Percentiles rank a stretch among this genome's conserved stretches.
Evolutionary conservation across 345 rosid species (phyloP).

Genomic region (Hypericum androsaemum): DNA sequence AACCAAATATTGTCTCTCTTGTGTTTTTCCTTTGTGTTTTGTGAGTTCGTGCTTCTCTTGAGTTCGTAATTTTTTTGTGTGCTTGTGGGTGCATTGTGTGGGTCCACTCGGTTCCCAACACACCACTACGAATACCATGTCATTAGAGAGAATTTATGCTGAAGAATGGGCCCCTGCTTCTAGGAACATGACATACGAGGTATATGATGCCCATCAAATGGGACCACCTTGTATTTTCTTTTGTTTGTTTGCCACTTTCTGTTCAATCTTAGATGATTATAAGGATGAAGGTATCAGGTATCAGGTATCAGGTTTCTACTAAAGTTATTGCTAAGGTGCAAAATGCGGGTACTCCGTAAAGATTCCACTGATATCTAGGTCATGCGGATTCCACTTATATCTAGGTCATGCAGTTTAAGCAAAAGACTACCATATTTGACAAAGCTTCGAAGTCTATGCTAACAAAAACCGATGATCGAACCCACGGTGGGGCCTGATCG

Average conservation of each 20-base stretch:
- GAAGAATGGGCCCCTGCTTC: slow-evolving; percentile 97
- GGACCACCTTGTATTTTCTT: too few species aligned
- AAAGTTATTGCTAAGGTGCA: not conserved
- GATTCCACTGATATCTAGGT: slow-evolving; percentile 8
- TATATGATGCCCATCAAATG: slow-evolving; percentile 17
- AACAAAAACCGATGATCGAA: slow-evolving; percentile 65
- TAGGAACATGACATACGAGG: slow-evolving; percentile 90
- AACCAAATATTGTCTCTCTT: too few species aligned
- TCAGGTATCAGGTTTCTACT: too few species aligned
- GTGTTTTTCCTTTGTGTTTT: too few species aligned
- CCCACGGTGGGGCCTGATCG: slow-evolving; percentile 82
- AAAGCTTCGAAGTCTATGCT: slow-evolving; percentile 39
- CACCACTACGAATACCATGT: slow-evolving; percentile 48
- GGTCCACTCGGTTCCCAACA: too few species aligned
- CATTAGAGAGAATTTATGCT: slow-evolving; percentile 66
- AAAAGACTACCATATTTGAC: slow-evolving; percentile 31
- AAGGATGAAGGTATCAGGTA: too few species aligned
- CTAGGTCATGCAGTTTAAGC: slow-evolving; percentile 85
- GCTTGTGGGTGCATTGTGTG: too few species aligned
- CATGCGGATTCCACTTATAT: too few species aligned
- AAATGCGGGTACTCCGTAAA: not conserved
- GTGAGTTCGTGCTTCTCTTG: too few species aligned
- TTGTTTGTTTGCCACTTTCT: too few species aligned
- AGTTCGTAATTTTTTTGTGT: too few species aligned
- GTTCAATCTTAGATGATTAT: too few species aligned